Evolutionary conservation across 495 filamentous ascomycete species (phyloP), one percentile per base, ranked within the genome.

Genomic region (Xylona heveae): DNA sequence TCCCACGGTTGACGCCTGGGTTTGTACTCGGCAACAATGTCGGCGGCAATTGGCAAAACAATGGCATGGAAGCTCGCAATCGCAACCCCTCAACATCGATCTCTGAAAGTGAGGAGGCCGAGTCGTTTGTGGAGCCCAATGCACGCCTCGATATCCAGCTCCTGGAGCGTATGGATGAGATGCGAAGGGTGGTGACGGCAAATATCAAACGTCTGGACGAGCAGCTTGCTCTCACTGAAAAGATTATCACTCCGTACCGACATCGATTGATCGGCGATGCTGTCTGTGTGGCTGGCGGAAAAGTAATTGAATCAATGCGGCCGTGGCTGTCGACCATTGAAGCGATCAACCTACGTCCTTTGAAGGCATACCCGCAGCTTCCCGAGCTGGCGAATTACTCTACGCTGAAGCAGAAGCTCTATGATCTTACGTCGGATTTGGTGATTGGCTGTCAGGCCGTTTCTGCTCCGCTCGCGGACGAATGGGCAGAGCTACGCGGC

Each of bases 1-100:
- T 97, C 26, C 75, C 77, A 3, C 71, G 88, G n/a, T 59, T 94
- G 14, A 68, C 80, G 24, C 88, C 88, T 16, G 90, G 88, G 1
- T 97, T 97, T 47, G 69, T 95, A 24, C 64, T 76, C 32, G 79
- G 79, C 4, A 90, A 78, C 43, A 67, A 60, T 31, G 61, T 65
- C 15, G 83, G 81, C 28, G 88, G 83, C 9, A 90, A 70, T 45
- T 97, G 90, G 90, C 81, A 85, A 43, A 88, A 80, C 48, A 91
- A 94, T 42, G 77, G 76, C 15, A 56, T 91, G 6, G 68, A 62
- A 21, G 52, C 68, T 19, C 66, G 62, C 37, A 70, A 81, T 40
- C 63, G 77, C 2, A 57, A 71, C 40, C 63, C 69, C 1, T 70
- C 78, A 14, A 77, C 77, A 33, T 70, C 67, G 3, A 85, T 85